A percentile compares a stretch with the other conserved stretches of the same genome.
Conservation (phyloP, 495 filamentous ascomycete species). For the Hyaloscypha hepaticicola region DNA sequence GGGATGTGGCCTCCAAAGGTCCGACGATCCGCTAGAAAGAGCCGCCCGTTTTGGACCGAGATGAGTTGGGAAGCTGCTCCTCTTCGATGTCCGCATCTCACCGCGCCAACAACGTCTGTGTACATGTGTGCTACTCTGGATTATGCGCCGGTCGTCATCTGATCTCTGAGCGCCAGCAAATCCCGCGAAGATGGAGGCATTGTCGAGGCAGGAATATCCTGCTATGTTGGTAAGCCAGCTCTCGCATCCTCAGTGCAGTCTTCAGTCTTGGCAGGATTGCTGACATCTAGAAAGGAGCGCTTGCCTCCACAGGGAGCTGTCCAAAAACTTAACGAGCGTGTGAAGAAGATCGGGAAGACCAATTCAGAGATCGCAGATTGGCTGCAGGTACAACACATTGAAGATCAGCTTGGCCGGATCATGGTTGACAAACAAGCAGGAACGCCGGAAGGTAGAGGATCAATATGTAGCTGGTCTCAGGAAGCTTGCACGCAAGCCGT, state of each 20-base stretch:
- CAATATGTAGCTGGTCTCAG: slow-evolving; percentile 79
- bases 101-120: background rate
- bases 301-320: slow-evolving; percentile 86
- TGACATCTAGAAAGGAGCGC: slow-evolving; percentile 57
- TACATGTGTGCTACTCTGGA: slow-evolving; percentile 9
- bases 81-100: slow-evolving; percentile 1
- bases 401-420: slow-evolving; percentile 17
- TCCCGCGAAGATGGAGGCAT: slow-evolving; percentile 55
- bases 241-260: slow-evolving; percentile 3
- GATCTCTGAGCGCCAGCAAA: slow-evolving; percentile 14
- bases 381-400: slow-evolving; percentile 70
- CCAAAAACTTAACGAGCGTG: slow-evolving; percentile 77
- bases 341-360: slow-evolving; percentile 81
- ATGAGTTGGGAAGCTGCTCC: slow-evolving; percentile 7
- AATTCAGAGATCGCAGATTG: slow-evolving; percentile 95
- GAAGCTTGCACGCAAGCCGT: slow-evolving; percentile 69
- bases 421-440: slow-evolving; percentile 44
- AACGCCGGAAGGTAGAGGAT: slow-evolving; percentile 91
- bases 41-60: slow-evolving; percentile 4
- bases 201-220: slow-evolving; percentile 92
- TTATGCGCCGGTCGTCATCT: slow-evolving; percentile 21
- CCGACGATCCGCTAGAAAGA: slow-evolving; percentile 13
- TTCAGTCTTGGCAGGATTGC: slow-evolving; percentile 16
- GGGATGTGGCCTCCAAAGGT: slow-evolving; percentile 5
- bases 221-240: slow-evolving; percentile 78